Evolutionary conservation across 2,329 filamentous ascomycete species (phyloP).

Genomic region (Talaromyces sp.): DNA sequence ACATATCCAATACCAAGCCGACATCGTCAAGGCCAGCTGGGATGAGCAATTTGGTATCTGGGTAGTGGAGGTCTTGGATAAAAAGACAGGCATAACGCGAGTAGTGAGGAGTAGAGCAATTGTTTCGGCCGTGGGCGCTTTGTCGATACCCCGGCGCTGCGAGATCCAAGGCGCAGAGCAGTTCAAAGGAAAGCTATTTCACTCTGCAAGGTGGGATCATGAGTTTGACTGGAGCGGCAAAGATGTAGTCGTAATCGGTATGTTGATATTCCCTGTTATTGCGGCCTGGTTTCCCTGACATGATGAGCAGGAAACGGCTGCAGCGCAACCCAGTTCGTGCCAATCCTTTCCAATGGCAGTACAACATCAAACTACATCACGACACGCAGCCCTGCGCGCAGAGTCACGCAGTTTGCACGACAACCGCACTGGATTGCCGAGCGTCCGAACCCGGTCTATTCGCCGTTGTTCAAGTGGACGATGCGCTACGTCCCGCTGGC

Average conservation of each 20-base stretch:
- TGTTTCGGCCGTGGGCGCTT: slow-evolving; percentile 25
- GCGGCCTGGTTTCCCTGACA: neutral
- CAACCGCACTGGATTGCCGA: slow-evolving; percentile 47
- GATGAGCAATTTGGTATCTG: slow-evolving; percentile 18
- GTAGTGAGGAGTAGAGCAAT: slow-evolving; percentile 19
- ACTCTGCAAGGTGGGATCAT: slow-evolving; percentile 39
- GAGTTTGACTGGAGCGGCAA: slow-evolving; percentile 32
- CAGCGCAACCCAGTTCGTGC: slow-evolving; percentile 45
- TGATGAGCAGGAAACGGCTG: slow-evolving; percentile 37
- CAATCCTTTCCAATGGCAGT: slow-evolving; percentile 34
- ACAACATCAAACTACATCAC: slow-evolving; percentile 1
- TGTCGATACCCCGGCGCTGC: slow-evolving; percentile 22
- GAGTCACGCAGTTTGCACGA: slow-evolving; percentile 44
- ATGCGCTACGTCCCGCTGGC: slow-evolving; percentile 43
- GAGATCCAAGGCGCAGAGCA: slow-evolving; percentile 24
- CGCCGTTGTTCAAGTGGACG: slow-evolving; percentile 33
- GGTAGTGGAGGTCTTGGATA: slow-evolving; percentile 21
- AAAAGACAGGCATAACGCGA: slow-evolving; percentile 14
- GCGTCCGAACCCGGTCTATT: slow-evolving; percentile 39
- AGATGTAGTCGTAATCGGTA: slow-evolving; percentile 34
- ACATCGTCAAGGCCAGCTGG: slow-evolving; percentile 15
- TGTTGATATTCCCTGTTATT: slow-evolving; percentile 11
- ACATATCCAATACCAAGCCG: slow-evolving; percentile 17
- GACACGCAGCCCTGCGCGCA: slow-evolving; percentile 24
- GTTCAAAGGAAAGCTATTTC: slow-evolving; percentile 33